Base-by-base conservation (phyloP, 331 rosid genomes). In the Pyracantha coccinea region DNA sequence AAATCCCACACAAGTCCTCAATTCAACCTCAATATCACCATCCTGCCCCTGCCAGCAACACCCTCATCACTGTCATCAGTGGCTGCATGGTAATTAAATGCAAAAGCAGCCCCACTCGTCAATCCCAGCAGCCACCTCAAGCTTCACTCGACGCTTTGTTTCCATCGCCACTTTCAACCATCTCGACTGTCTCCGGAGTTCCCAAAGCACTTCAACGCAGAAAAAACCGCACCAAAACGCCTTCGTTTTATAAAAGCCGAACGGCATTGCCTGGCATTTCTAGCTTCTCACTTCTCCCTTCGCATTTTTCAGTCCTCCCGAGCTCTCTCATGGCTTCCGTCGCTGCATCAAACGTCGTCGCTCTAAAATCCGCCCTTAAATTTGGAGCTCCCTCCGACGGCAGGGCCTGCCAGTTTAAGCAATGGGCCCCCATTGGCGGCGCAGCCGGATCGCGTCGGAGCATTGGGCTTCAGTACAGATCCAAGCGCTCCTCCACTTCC, bases 241-340 rank as follows among this genome's bases (percentile, higher is more conserved):
- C 2, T 57, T 65, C 50, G 6, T 55, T 74, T 19, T 68, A 71
- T 77, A 78, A 75, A 79, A 14, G 27, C 9, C 69, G 12, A 13
- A 17, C 68, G 68, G 24, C 32, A 21, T 53, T 62, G 60, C 80
- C 55, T 50, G 20, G 20, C 55, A 77, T 77, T 71, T 76, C 87
- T 70, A 75, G 76, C 79, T 73, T 15, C 55, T 50, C 81, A 10
- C 60, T 73, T 54, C 13, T 67, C 65, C 17, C 79, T 50, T 29
- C 44, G 54, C 79, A 60, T 74, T 69, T 78, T 62, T 75, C 80
- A 24, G 28, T 45, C 81, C 64, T 58, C 79, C 76, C 61, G 73
- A 77, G 77, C 81, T 50, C 2, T 38, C 45, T 73, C 68, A 91
- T 94, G 98, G 97, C 96, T 77, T 80, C 97, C 63, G 50, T 93